These are phyloP conservation scores for Rhodotorula sp. DNA, from an alignment of 1,284 basidiomycete genomes.

Conservation along the genomic window DNA sequence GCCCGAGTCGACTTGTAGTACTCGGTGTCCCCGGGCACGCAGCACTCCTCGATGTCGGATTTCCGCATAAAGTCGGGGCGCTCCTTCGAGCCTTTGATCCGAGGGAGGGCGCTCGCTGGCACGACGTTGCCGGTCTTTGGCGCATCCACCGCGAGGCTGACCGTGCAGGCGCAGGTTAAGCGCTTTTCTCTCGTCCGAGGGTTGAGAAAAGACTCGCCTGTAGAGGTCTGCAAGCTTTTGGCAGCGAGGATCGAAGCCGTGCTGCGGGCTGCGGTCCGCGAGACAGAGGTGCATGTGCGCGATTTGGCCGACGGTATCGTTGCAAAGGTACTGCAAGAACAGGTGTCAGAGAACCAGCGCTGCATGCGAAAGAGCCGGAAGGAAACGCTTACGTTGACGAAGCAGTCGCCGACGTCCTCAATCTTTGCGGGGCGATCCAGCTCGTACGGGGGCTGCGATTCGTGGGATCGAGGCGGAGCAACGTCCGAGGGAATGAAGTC, in stretches of 20 bases:
- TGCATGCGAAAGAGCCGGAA: conserved; percentile 44
- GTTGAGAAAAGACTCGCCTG: conserved; percentile 46
- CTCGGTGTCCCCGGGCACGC: not conserved
- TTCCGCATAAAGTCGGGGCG: conserved; percentile 37
- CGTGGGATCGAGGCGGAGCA: conserved; percentile 57
- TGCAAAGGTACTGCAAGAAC: conserved; percentile 46
- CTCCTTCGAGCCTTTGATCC: conserved; percentile 1
- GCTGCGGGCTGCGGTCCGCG: conserved; percentile 61
- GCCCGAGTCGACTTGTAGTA: conserved; percentile 36
- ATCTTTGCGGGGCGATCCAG: conserved; percentile 61
- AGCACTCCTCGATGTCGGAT: conserved; percentile 1
- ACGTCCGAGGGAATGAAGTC: conserved; percentile 55
- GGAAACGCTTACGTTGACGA: not conserved
- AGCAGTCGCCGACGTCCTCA: conserved; percentile 56
- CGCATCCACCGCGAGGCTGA: conserved; percentile 54
- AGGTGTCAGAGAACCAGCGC: conserved; percentile 57
- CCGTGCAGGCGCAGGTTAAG: too few species aligned
- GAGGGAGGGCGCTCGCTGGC: conserved; percentile 15
- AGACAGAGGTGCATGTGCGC: conserved; percentile 62
- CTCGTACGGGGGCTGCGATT: conserved; percentile 54
- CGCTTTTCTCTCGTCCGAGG: not conserved
- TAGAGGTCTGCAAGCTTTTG: conserved; percentile 63
- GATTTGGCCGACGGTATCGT: conserved; percentile 35
- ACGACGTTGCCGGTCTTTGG: conserved; percentile 37
- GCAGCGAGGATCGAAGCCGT: conserved; percentile 63